Evolutionary conservation across 345 rosid species (phyloP).

Genomic region (Eutrema heterophyllum): DNA sequence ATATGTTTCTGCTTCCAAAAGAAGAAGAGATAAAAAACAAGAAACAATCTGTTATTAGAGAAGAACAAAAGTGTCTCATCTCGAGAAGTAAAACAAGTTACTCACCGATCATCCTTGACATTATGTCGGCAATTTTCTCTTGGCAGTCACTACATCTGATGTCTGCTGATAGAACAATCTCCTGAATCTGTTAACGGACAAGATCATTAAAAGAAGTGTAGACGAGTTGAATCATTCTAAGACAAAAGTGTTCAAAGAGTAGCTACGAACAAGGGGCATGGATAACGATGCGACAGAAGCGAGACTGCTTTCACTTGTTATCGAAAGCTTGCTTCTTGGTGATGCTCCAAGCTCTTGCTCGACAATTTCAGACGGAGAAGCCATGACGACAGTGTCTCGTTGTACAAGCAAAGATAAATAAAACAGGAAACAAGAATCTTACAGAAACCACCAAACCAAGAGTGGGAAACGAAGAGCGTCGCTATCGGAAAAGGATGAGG

Average conservation of each 20-base stretch:
- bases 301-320: conserved; percentile 57
- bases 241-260: conserved; percentile 1
- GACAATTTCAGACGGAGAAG: conserved; percentile 23
- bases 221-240: not conserved
- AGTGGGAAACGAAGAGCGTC: conserved; percentile 15
- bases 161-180: conserved; percentile 80
- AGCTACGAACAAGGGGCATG: conserved; percentile 77
- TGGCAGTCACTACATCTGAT: conserved; percentile 68
- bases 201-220: not conserved
- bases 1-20: conserved; percentile 55
- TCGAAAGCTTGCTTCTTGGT: conserved; percentile 26
- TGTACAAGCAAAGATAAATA: not conserved
- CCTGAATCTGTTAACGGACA: conserved; percentile 54
- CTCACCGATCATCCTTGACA: conserved; percentile 72
- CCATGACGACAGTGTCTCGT: conserved; percentile 19
- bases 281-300: conserved; percentile 78
- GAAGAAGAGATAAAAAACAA: too few relatives aligned
- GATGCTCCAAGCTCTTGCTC: conserved; percentile 26
- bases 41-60: not conserved
- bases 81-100: not conserved
- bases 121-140: conserved; percentile 63
- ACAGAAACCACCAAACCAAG: too few relatives aligned
- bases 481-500: conserved; percentile 34
- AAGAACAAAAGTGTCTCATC: not conserved
- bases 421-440: conserved; percentile 3